Base-by-base conservation (phyloP, 345 rosid genomes). In the Pugionium dolabratum region DNA sequence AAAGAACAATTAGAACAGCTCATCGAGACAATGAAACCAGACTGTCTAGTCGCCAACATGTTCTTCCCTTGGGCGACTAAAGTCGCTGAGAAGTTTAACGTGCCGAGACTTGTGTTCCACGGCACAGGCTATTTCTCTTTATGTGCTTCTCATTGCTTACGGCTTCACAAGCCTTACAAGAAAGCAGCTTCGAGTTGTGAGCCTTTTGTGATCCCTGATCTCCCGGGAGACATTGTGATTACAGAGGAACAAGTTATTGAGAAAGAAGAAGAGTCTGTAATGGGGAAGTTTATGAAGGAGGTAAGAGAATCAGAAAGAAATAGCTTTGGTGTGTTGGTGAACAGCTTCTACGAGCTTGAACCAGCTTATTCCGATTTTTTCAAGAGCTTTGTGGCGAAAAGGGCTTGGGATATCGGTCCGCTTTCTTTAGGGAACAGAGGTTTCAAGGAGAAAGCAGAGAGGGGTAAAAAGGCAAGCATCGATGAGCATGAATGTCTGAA, bases 301-400 rank as follows among this genome's bases (percentile, higher is more conserved):
- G 1, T 44, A 0, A 69, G 36, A 59, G 89, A 79, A 4, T 66
- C 91, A 1, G 91, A 86, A 56, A 1, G 44, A 4, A 62, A 27
- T 35, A 81, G 94, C 80, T 86, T 53, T 28, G 96, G 94, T 10
- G 83, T 84, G 8, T 25, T 88, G 59, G 64, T 86, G 57, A 91
- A 88, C 70, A 88, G 88, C 64, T 85, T 88, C 77, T 79, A 84
- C 2, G 89, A 90, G 81, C 91, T 90, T 2, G 93, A 90, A 56
- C 79, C 81, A 0, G 76, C 39, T 46, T 86, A 85, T 18, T 77
- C 80, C 0, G 89, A 85, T 35, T 62, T 67, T 33, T 83, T 71
- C 57, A 71, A 66, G 70, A 74, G 74, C 0, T 67, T 43, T 46
- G 54, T 81, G 9, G 84, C 82, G 4, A 78, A 73, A 55, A 77